Base-by-base conservation (phyloP, 805 yeast genomes). In the Lipomyces spencermartinsiae region DNA sequence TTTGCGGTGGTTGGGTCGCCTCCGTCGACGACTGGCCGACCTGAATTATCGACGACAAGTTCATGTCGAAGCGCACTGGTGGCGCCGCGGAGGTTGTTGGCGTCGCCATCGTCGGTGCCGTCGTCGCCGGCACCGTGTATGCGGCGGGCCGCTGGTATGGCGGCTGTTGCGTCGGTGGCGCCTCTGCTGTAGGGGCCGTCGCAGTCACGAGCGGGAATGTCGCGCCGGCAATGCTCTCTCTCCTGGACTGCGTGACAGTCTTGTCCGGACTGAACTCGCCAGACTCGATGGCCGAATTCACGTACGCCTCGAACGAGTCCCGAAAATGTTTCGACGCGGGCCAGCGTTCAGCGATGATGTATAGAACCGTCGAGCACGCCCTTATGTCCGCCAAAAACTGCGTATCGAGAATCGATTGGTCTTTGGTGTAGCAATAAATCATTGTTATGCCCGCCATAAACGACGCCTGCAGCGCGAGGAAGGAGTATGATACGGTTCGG, bases 381-480 rank as follows among this genome's bases (percentile, higher is more conserved):
- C 68, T 31, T 34, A 69, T 66, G 43, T 69, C 71, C 5, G 68
- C 62, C 49, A 66, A 43, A 37, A 67, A 68, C 43, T 70, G 71
- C 25, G 70, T 59, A 46, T 67, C 70, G 29, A 66, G 63, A 57
- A 69, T 65, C 4, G 71, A 63, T 19, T 63, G 71, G 37, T 66
- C 70, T 51, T 61, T 63, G 7, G 72, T 69, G 43, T 66, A 69
- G 62, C 72, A 69, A 53, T 69, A 69, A 10, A 69, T 64, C 63
- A 69, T 54, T 8, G 72, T 69, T 39, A 69, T 69, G 25, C 72
- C 72, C 4, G 72, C 72, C 72, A 66, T 69, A 29, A 70, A 69
- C 4, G 68, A 59, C 16, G 71, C 68, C 34, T 69, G 72, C 22
- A 69, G 37, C 2, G 72, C 72, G 12, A 69, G 35, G 37, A 69